Base-by-base conservation (phyloP, 23 red algal species). In the Agarophyton chilense region DNA sequence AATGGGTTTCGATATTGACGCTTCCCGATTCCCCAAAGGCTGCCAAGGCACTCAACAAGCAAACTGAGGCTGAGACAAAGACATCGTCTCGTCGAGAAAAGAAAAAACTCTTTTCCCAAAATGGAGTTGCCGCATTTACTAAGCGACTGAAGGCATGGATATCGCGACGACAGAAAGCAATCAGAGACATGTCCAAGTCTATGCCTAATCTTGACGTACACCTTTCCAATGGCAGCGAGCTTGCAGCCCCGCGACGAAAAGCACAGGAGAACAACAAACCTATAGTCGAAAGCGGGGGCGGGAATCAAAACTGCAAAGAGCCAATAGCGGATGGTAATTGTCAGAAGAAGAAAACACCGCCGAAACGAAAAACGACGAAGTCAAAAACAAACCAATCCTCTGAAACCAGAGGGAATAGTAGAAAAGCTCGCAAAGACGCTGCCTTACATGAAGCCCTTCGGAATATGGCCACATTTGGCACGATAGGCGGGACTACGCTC, bases 101-200 rank as follows among this genome's bases (percentile, higher is more conserved):
- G 53, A 31, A 35, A 12, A 89, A 74, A 31, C 50, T 78, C 26
- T 89, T 89, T 57, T 77, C 85, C 0, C 89, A 92, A 35, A 73
- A 84, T 24, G 66, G 67, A 31, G 64, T 75, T 32, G 89, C 89
- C 7, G 76, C 89, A 1, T 92, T 79, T 35, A 64, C 72, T 18
- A 92, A 92, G 50, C 78, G 78, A 18, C 55, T 92, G 24, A 77
- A 78, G 26, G 50, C 79, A 29, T 92, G 89, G 89, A 51, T 92
- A 18, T 51, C 71, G 10, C 86, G 86, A 49, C 44, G 73, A 28
- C 53, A 80, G 35, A 52, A 71, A 19, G 58, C 4, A 24, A 22
- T 84, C 34, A 24, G 55, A 26, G 53, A 89, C 35, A 60, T 9
- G 8, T 61, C 77, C 13, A 43, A 19, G 17, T 61, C 77, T 2